Base-by-base conservation (phyloP, 352 stramenopile genomes). In the Blastocystis sp. region DNA sequence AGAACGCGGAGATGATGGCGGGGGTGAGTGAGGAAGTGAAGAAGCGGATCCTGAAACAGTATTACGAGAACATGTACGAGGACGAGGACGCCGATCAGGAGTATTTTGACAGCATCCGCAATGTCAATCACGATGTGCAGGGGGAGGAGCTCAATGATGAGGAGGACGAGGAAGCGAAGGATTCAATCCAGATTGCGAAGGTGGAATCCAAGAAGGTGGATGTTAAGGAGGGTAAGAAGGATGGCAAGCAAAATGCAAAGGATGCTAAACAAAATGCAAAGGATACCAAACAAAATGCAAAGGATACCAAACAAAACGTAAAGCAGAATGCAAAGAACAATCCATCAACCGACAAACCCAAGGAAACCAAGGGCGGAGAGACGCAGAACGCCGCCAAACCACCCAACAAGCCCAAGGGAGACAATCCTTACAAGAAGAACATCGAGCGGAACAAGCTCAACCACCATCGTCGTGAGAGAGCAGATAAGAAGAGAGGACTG, bases 361-460 rank as follows among this genome's bases (percentile, higher is more conserved):
- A 75, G 27, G 29, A 75, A 29, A 34, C 32, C 36, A 67, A 67
- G 63, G 7, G 48, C 16, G 53, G 53, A 0, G 2, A 24, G 27
- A 14, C 21, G n/a, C 8, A 14, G 53, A 63, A 63, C 32, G 8
- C 1, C 18, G 40, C 32, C 44, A 75, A 75, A 0, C 34, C 36
- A 51, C 7, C 3, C 8, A 63, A 63, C 53, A 44, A 75, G 46
- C 21, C 14, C 21, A 75, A 75, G 42, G n/a, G 21, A 34, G 69
- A 59, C 16, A 78, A 78, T 65, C 69, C 29, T 3, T 81, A 81
- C 42, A 34, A 42, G n/a, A 63, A 81, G 46, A 81, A 48, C 38
- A 81, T 81, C 14, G 48, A 81, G 40, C 29, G 69, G 24, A 81
- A 81, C 24, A 81, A 81, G 40, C 32, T 81, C 24, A 81, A 81